phyloP scores from a whole-genome alignment of 257 asterid species.

The Rauvolfia tetraphylla region DNA sequence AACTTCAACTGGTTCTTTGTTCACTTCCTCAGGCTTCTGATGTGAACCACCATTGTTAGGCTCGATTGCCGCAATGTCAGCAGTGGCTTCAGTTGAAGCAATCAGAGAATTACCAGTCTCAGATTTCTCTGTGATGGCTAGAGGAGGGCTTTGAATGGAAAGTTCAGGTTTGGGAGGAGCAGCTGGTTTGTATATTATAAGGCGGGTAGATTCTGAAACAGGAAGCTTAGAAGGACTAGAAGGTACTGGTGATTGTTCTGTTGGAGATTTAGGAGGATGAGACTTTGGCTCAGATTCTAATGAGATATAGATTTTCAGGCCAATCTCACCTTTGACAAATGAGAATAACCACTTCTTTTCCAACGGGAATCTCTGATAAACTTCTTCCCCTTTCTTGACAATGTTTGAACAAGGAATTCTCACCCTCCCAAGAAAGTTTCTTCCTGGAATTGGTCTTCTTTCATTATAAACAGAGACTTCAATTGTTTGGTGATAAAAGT shows the following conservation, averaged over 20 bases:
- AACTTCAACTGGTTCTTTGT: conserved; percentile 24
- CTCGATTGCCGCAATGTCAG: conserved; percentile 13
- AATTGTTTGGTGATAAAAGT: conserved; percentile 31
- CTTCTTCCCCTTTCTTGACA: conserved; percentile 61
- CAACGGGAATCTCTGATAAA: conserved; percentile 55
- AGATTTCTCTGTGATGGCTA: conserved; percentile 11
- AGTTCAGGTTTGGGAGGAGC: conserved; percentile 20
- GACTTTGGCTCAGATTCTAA: conserved; percentile 31
- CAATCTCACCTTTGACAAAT: conserved; percentile 55
- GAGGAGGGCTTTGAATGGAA: conserved; percentile 18
- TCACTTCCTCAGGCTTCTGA: conserved; percentile 20
- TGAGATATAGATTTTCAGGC: conserved; percentile 55
- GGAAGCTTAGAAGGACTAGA: conserved; percentile 20
- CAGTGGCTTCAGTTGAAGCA: conserved; percentile 10
- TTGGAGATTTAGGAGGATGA: conserved; percentile 5
- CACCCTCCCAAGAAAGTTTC: conserved; percentile 63
- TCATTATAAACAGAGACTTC: conserved; percentile 59
- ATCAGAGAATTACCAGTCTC: conserved; percentile 18
- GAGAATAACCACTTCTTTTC: conserved; percentile 51
- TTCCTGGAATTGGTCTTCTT: conserved; percentile 43
- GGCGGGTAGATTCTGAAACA: conserved; percentile 19
- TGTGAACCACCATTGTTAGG: conserved; percentile 7
- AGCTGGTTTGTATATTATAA: conserved; percentile 12
- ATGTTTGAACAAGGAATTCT: conserved; percentile 55
- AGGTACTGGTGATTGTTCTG: conserved; percentile 6